Percentiles rank a stretch among this genome's conserved stretches.
These are phyloP conservation scores for Moesziomyces parantarcticus DNA, from an alignment of 1,284 basidiomycete genomes.

Conservation along the genomic window DNA sequence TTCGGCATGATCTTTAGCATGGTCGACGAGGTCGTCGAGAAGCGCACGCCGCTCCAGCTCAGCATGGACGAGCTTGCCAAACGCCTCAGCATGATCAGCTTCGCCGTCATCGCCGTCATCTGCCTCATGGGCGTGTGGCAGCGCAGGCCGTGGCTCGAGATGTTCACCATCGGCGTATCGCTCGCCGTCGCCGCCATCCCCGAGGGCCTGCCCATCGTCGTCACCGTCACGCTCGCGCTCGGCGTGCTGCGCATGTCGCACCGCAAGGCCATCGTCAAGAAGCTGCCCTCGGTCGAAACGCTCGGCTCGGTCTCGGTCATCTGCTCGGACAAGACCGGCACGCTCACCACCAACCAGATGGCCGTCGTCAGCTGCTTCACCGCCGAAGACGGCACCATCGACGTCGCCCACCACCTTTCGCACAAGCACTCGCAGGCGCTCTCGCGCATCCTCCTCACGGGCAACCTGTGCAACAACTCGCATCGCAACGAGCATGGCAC, in stretches of 20 bases:
- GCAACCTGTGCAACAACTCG: slow-evolving; percentile 73
- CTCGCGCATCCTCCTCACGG: slow-evolving; percentile 77
- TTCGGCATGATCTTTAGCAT: slow-evolving; percentile 96
- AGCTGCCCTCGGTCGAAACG: slow-evolving; percentile 92
- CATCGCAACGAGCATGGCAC: slow-evolving; percentile 78
- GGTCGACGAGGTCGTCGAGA: slow-evolving; percentile 97
- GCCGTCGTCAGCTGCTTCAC: slow-evolving; percentile 88
- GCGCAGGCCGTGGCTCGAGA: slow-evolving; percentile 89
- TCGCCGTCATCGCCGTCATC: slow-evolving; percentile 91
- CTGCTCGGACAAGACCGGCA: slow-evolving; percentile 98
- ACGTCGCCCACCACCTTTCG: slow-evolving; percentile 69
- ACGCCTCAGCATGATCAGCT: slow-evolving; percentile 87
- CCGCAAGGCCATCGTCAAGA: slow-evolving; percentile 95
- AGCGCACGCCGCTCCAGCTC: slow-evolving; percentile 89
- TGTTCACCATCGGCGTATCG: slow-evolving; percentile 99
- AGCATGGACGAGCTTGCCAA: slow-evolving; percentile 97
- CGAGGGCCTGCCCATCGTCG: slow-evolving; percentile 95
- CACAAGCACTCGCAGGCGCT: slow-evolving; percentile 70
- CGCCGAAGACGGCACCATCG: slow-evolving; percentile 79
- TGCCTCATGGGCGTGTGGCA: slow-evolving; percentile 90
- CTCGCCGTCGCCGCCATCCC: slow-evolving; percentile 97
- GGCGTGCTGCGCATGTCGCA: slow-evolving; percentile 94
- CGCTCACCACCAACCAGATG: slow-evolving; percentile 93
- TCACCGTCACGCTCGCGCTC: slow-evolving; percentile 93
- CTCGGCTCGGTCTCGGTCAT: slow-evolving; percentile 94